Base-by-base conservation (phyloP, 2,329 filamentous ascomycete genomes). In the Cladosporium phlei region DNA sequence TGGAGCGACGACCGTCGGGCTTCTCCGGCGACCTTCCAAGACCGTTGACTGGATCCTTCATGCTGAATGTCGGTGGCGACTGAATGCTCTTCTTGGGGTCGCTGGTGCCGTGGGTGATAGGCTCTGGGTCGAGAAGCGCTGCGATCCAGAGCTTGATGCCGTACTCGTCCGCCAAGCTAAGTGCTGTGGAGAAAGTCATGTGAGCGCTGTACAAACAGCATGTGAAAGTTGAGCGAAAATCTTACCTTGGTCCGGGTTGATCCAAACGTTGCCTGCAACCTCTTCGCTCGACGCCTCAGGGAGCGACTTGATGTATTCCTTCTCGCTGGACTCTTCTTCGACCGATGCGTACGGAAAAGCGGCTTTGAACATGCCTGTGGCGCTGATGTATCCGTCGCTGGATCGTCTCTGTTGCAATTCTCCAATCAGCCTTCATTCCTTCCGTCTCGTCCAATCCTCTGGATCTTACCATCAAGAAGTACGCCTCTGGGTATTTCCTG, bases 201-300 rank as follows among this genome's bases (percentile, higher is more conserved):
- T 46, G 44, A 48, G 30, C 20, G 49, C 29, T 24, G 35, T 20
- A 46, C 35, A 24, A 16, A 14, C 35, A 38, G 47, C 69, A 57
- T 72, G n/a, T n/a, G n/a, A 48, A 34, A 25, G 49, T 34, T 24
- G 35, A 19, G 47, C 35, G 27, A 16, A 14, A 37, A 38, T 46
- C 69, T 57, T 72, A 85, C 81, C 81, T 64, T 79, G 72, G 55
- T 84, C 76, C 5, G 91, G 89, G 37, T 88, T 82, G 40, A 97
- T 90, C 93, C 93, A 98, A 43, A 98, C 82, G 66, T 96, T 98
- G 35, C 93, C 93, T 20, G 93, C 93, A 22, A 93, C 89, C 74
- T 97, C 93, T 63, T 97, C 90, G 47, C 77, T 77, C 58, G 89
- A 95, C 8, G 90, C 94, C 22, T 85, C 85, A 25, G 80, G 69